These are phyloP conservation scores for Penicillium sp. DNA, from an alignment of 2,329 filamentous ascomycete species.

Conservation along the genomic window DNA sequence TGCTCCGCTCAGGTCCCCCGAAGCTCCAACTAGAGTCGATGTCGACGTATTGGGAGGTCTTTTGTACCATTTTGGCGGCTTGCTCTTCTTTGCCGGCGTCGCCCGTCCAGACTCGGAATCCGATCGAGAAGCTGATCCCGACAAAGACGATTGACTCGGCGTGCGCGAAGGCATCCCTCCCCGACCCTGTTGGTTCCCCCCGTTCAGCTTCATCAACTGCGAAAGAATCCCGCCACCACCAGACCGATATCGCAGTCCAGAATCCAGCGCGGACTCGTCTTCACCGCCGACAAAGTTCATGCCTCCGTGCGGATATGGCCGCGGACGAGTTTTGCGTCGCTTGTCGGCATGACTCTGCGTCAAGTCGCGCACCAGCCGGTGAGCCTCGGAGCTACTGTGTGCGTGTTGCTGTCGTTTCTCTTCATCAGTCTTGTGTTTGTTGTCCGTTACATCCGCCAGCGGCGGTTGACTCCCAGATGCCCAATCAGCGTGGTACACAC, in stretches of 20 bases:
- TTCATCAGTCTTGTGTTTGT: slow-evolving; percentile 35
- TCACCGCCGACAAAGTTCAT: slow-evolving; percentile 13
- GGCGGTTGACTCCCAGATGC: slow-evolving; percentile 28
- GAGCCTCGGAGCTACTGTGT: slow-evolving; percentile 32
- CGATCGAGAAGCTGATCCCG: not conserved
- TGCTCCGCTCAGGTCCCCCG: slow-evolving; percentile 29
- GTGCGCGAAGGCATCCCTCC: slow-evolving; percentile 7
- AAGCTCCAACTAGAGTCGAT: slow-evolving; percentile 25
- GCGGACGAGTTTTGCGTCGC: slow-evolving; percentile 20
- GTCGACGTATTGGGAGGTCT: slow-evolving; percentile 30
- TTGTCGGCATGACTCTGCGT: slow-evolving; percentile 30
- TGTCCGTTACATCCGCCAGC: slow-evolving; percentile 32
- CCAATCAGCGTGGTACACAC: slow-evolving; percentile 30
- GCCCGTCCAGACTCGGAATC: slow-evolving; percentile 5
- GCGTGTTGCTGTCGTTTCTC: slow-evolving; percentile 28
- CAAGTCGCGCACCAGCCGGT: slow-evolving; percentile 36
- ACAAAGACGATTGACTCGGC: slow-evolving; percentile 16
- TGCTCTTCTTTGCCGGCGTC: slow-evolving; percentile 21
- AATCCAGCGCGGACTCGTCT: slow-evolving; percentile 11
- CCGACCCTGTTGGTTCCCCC: slow-evolving; percentile 11
- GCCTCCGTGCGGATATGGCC: slow-evolving; percentile 17
- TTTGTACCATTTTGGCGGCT: slow-evolving; percentile 38
- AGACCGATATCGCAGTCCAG: slow-evolving; percentile 26
- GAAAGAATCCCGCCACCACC: slow-evolving; percentile 36
- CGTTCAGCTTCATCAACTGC: slow-evolving; percentile 34